phyloP scores from a whole-genome alignment of 345 rosid genomes.

The Ceriops decandra region DNA sequence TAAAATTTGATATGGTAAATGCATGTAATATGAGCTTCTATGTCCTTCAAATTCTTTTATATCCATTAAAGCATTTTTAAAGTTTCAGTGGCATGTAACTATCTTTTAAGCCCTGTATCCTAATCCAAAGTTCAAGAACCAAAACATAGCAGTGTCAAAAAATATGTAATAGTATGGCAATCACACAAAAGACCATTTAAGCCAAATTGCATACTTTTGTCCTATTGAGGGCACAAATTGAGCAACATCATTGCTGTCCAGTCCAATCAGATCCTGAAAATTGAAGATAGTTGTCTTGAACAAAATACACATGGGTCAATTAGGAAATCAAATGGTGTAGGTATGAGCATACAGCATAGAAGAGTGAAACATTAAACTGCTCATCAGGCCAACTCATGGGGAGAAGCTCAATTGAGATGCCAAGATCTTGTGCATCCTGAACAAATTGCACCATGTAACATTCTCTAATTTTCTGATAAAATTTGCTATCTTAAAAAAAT shows the following conservation, averaged over 20 bases:
- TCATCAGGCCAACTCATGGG: slow-evolving; percentile 64
- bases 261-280: slow-evolving; percentile 79
- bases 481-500: neutral
- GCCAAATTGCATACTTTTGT: slow-evolving; percentile 46
- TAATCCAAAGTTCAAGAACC: neutral
- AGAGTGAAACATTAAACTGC: slow-evolving; percentile 58
- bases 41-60: too few species aligned
- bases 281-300: neutral
- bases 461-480: neutral
- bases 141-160: neutral
- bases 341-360: slow-evolving; percentile 55
- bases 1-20: too few species aligned
- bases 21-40: too few species aligned
- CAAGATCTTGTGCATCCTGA: slow-evolving; percentile 96
- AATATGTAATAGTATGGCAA: neutral
- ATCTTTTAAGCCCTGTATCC: too few species aligned
- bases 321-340: slow-evolving; percentile 17
- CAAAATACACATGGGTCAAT: neutral
- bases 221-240: slow-evolving; percentile 60
- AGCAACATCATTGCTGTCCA: slow-evolving; percentile 56
- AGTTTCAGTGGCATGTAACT: too few species aligned
- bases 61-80: too few species aligned
- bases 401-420: slow-evolving; percentile 85
- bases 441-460: slow-evolving; percentile 1
- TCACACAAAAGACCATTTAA: neutral